Percentiles rank a stretch among this genome's conserved stretches.
Conservation (phyloP, 1,284 basidiomycete genomes). For the Fomitopsis schrenkii region DNA sequence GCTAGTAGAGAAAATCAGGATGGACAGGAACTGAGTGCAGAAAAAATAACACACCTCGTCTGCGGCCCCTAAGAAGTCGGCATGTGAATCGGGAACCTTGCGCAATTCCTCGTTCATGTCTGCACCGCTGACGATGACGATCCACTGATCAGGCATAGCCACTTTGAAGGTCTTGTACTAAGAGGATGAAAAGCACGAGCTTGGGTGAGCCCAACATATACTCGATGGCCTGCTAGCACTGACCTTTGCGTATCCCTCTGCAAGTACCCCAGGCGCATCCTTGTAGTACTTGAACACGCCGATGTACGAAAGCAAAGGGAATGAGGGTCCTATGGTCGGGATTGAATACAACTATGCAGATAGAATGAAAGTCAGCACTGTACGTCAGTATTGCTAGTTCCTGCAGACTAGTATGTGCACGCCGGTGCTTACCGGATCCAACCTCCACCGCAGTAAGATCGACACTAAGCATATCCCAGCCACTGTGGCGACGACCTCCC, state of each 20-base stretch:
- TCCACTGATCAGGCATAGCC: slow-evolving; percentile 27
- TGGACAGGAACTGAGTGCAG: too few relatives aligned
- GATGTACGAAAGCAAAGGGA: slow-evolving; percentile 1
- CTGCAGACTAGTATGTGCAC: too few relatives aligned
- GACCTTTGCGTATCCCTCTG: slow-evolving; percentile 37
- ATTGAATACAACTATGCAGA: not conserved
- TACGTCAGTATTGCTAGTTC: not conserved
- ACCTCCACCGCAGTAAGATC: not conserved
- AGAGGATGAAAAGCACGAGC: not conserved
- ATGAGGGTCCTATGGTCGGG: slow-evolving; percentile 1
- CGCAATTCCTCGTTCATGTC: slow-evolving; percentile 33
- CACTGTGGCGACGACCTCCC: not conserved
- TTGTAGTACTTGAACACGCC: slow-evolving; percentile 4
- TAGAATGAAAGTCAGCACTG: not conserved
- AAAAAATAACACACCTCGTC: slow-evolving; percentile 7
- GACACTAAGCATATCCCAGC: not conserved
- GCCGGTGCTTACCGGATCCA: not conserved
- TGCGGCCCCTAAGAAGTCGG: slow-evolving; percentile 21
- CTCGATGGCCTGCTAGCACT: not conserved
- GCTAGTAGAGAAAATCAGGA: not conserved
- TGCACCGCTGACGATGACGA: slow-evolving; percentile 28
- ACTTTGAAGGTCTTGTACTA: slow-evolving; percentile 27
- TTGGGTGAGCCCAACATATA: not conserved
- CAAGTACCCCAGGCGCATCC: slow-evolving; percentile 21
- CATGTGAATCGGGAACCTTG: slow-evolving; percentile 27